Evolutionary conservation across 805 yeast genomes (phyloP).

Genomic region (Zygotorulaspora danielsina): DNA sequence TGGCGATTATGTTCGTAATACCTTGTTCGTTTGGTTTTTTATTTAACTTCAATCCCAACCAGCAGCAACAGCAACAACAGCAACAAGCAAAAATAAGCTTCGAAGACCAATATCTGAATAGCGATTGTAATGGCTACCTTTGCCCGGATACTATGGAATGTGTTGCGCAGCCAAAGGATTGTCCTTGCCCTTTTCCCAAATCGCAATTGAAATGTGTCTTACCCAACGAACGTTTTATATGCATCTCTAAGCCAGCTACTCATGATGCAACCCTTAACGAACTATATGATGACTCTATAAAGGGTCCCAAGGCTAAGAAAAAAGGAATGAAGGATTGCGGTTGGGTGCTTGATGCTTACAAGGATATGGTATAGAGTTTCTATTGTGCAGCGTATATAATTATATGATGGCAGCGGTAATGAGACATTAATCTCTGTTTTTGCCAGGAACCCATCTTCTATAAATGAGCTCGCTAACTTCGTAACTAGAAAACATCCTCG

Average conservation of each 20-base stretch:
- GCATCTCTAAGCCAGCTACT: slow-evolving; percentile 77
- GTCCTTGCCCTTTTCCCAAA: slow-evolving; percentile 89
- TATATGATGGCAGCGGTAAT: neutral
- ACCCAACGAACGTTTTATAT: slow-evolving; percentile 63
- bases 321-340: slow-evolving; percentile 73
- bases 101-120: slow-evolving; percentile 37
- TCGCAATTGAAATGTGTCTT: slow-evolving; percentile 77
- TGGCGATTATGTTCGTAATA: too few relatives aligned
- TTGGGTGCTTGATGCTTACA: slow-evolving; percentile 73
- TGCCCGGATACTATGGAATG: slow-evolving; percentile 84
- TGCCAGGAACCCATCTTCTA: slow-evolving; percentile 81
- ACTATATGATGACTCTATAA: slow-evolving; percentile 43
- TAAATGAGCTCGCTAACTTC: slow-evolving; percentile 62
- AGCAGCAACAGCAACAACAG: slow-evolving; percentile 35
- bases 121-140: slow-evolving; percentile 58
- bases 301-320: slow-evolving; percentile 43
- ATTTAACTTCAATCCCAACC: slow-evolving; percentile 38
- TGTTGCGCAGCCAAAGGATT: slow-evolving; percentile 61
- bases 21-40: slow-evolving; percentile 18
- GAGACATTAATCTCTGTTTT: slow-evolving; percentile 63
- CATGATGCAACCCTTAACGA: slow-evolving; percentile 36
- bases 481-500: slow-evolving; percentile 38
- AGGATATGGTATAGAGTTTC: slow-evolving; percentile 40
- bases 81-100: slow-evolving; percentile 31
- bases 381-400: slow-evolving; percentile 1